Base-by-base conservation (phyloP, 2,329 filamentous ascomycete genomes). In the Cercospora sesami region DNA sequence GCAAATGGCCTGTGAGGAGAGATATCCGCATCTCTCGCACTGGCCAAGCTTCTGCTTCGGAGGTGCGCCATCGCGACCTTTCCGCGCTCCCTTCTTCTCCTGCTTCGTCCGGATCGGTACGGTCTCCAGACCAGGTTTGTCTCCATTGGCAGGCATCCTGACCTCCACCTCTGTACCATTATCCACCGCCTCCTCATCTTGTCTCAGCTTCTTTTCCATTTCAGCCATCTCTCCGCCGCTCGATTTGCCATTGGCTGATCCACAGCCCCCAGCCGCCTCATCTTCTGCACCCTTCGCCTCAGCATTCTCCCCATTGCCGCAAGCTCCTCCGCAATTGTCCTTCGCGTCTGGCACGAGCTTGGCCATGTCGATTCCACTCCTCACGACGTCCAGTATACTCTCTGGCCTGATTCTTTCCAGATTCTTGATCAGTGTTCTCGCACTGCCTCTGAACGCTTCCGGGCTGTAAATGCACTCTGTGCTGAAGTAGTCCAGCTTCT, bases 381-480 rank as follows among this genome's bases (percentile, higher is more conserved):
- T 86, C 30, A 99, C 94, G 63, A 99, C 93, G 78, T 99, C 95
- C 65, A 99, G 78, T 62, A 99, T 98, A 3, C 94, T 94, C 75
- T 94, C 97, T 1, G 95, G 94, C 2, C 95, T 86, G 7, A 99
- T 92, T 74, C 91, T 91, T 80, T 99, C 95, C 33, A 99, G 83
- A 73, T 94, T 96, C 82, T 99, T 99, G 80, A 99, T 97, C 67
- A 99, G 82, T 28, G 90, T 92, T 71, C 95, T 87, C 2, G 95
- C 95, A 73, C 92, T 97, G 3, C 95, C 95, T 68, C 95, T 87
- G 78, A 99, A 99, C 2, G 95, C 95, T 80, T 99, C 95, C 0
- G 95, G 95, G 64, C 93, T 97, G 83, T 99, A 99, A 69, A 99
- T 93, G 83, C 95, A 99, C 81, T 99, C 95, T 0, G 95, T 99